These are phyloP conservation scores for Mortierella sp. DNA, from an alignment of 371 early-diverging fungal species.

Conservation along the genomic window DNA sequence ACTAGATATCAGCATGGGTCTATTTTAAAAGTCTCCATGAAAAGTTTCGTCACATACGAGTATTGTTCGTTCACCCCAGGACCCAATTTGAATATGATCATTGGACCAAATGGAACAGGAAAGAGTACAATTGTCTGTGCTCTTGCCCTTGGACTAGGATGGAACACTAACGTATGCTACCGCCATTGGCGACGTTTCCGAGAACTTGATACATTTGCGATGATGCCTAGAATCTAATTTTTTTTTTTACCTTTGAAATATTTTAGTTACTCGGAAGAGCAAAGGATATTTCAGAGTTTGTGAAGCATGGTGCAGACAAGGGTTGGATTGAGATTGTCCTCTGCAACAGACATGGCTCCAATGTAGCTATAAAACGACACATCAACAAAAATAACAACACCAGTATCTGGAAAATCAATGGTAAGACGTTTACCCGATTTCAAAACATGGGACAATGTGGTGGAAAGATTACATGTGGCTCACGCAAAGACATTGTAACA, in stretches of 20 bases:
- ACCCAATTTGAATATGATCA: conserved; percentile 97
- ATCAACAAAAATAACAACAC: conserved; percentile 77
- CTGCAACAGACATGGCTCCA: conserved; percentile 63
- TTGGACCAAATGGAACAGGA: conserved; percentile 99
- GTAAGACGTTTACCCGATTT: conserved; percentile 46
- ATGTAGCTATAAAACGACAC: conserved; percentile 75
- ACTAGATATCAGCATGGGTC: conserved; percentile 76
- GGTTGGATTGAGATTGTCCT: conserved; percentile 87
- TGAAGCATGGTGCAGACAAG: conserved; percentile 88
- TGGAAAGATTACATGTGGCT: not conserved
- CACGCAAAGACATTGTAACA: not conserved
- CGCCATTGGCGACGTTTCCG: not conserved
- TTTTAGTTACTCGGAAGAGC: conserved; percentile 83
- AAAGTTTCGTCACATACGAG: conserved; percentile 95
- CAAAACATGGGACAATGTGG: not conserved
- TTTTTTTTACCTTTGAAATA: not conserved
- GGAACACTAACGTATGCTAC: conserved; percentile 77
- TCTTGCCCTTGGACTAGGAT: conserved; percentile 96
- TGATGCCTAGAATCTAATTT: not conserved
- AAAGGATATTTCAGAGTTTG: conserved; percentile 90
- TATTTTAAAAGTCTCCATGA: conserved; percentile 83
- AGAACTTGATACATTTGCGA: not conserved
- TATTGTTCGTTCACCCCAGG: conserved; percentile 88
- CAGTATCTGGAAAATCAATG: conserved; percentile 86
- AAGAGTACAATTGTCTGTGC: conserved; percentile 99